Conservation (phyloP, 2,329 filamentous ascomycete species). For the Cytospora mali region DNA sequence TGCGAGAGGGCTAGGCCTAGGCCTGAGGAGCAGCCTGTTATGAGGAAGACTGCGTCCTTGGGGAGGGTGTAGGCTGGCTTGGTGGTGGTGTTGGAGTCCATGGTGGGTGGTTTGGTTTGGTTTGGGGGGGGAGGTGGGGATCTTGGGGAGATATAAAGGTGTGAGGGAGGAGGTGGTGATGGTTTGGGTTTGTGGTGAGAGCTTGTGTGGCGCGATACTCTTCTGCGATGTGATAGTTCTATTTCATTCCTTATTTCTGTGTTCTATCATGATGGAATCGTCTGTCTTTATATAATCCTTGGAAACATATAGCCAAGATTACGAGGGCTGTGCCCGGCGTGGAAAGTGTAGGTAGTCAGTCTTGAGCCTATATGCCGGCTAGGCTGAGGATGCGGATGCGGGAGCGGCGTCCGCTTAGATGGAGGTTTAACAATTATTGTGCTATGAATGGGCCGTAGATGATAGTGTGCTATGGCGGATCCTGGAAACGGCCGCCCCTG, state of each 20-base stretch:
- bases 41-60: conserved; percentile 44
- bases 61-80: conserved; percentile 32
- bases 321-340: too few relatives aligned
- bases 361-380: neutral
- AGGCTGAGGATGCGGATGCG: conserved; percentile 1
- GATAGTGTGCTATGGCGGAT: neutral
- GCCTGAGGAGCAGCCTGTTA: conserved; percentile 39
- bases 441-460: neutral
- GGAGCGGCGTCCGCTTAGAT: conserved; percentile 11
- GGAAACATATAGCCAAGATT: neutral
- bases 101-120: neutral
- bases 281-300: neutral
- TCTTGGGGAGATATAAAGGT: neutral
- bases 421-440: neutral
- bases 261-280: neutral
- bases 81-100: neutral
- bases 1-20: conserved; percentile 34
- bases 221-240: neutral
- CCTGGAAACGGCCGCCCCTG: too few relatives aligned
- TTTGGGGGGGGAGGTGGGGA: neutral
- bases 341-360: too few relatives aligned
- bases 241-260: neutral
- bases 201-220: too few relatives aligned
- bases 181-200: too few relatives aligned
- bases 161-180: too few relatives aligned